phyloP scores from a whole-genome alignment of 768 basidiomycete species.

The Leccinum pellstonianum region DNA sequence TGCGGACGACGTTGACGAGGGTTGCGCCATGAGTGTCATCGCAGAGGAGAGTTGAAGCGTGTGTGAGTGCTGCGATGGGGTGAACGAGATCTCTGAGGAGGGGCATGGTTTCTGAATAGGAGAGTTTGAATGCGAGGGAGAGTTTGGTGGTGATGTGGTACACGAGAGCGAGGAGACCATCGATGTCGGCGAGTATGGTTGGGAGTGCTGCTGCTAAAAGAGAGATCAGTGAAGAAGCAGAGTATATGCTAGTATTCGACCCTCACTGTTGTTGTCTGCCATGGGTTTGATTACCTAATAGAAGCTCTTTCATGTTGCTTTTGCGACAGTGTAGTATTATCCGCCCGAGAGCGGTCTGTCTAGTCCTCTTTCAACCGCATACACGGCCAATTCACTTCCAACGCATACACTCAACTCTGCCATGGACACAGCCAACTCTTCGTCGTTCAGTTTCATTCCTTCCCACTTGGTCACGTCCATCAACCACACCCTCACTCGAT shows the following conservation, averaged over 20 bases:
- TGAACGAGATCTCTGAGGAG: slow-evolving; percentile 54
- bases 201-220: slow-evolving; percentile 14
- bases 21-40: slow-evolving; percentile 43
- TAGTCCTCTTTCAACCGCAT: background rate
- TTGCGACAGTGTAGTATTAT: background rate
- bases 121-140: slow-evolving; percentile 59
- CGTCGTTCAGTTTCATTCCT: slow-evolving; percentile 23
- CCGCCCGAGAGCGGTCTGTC: slow-evolving; percentile 3
- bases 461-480: slow-evolving; percentile 26
- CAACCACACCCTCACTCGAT: slow-evolving; percentile 55
- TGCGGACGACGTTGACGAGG: slow-evolving; percentile 44
- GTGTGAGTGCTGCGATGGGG: slow-evolving; percentile 48
- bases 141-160: slow-evolving; percentile 58
- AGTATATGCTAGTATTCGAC: background rate
- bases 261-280: slow-evolving; percentile 33
- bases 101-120: slow-evolving; percentile 48
- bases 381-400: background rate
- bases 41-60: slow-evolving; percentile 48
- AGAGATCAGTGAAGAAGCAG: background rate
- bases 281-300: slow-evolving; percentile 30
- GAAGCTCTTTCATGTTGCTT: background rate
- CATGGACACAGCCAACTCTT: background rate
- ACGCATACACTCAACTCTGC: background rate
- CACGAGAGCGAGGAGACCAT: slow-evolving; percentile 58
- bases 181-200: slow-evolving; percentile 52